A percentile compares a stretch with the other conserved stretches of the same genome.
phyloP scores from a whole-genome alignment of 345 rosid species.

The Boechera retrofracta region DNA sequence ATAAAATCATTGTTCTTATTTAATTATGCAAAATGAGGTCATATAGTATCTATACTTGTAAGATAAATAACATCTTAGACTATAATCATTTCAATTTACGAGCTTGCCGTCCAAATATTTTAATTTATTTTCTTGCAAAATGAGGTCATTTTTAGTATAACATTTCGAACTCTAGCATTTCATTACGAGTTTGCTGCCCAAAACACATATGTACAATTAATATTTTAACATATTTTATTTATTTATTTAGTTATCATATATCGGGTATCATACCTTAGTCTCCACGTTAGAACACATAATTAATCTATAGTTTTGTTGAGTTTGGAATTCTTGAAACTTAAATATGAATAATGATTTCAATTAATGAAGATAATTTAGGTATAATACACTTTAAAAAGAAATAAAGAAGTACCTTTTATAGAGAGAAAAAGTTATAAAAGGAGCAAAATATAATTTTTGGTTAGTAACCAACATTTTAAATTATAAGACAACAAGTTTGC shows the following conservation, averaged over 20 bases:
- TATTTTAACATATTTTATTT: neutral
- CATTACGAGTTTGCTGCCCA: constrained; percentile 27
- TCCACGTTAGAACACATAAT: neutral
- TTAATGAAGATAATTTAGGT: neutral
- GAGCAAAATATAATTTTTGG: neutral
- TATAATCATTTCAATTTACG: constrained; percentile 5
- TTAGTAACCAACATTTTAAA: neutral
- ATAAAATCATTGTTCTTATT: neutral
- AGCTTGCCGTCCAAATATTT: constrained; percentile 24
- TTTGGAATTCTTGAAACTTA: no score
- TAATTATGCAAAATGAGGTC: constrained; percentile 9
- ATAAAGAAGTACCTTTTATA: no score
- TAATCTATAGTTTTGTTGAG: neutral
- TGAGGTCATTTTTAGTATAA: neutral
- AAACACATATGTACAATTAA: neutral
- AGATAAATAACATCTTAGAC: neutral
- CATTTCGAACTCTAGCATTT: neutral
- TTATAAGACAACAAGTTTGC: neutral
- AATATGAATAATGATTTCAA: neutral
- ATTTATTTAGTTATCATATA: neutral
- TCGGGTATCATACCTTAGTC: neutral
- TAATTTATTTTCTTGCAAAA: neutral
- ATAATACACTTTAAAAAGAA: neutral
- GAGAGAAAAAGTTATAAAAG: neutral
- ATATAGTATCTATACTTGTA: neutral